Base-by-base conservation (phyloP, 805 yeast species). In the Nakazawaea pomicola region DNA sequence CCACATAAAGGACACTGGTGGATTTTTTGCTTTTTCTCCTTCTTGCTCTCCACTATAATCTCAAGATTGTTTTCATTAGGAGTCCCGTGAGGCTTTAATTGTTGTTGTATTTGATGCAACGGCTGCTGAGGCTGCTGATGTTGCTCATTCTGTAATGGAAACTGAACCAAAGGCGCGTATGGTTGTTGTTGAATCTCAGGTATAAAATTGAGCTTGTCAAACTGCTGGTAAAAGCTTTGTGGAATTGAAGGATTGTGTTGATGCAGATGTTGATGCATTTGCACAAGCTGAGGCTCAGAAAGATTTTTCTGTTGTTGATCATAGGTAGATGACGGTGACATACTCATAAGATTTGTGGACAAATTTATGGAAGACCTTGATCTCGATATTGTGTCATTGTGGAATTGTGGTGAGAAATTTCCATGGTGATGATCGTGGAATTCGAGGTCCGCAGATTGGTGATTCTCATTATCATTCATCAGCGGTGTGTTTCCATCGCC, bases 1-100 rank as follows among this genome's bases (percentile, higher is more conserved):
- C 72, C 76, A 54, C 87, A 79, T 31, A 78, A 55, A 1, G 84
- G 84, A 60, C 88, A 80, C 48, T 68, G 68, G 56, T 80, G 85
- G 38, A 68, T 66, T 56, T 79, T 80, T 52, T 76, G 78, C 37
- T 72, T 68, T 39, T 65, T 63, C 49, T 64, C 35, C 33, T 41
- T 35, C 21, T 41, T 36, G n/a, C 28, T 25, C 15, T 38, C 45
- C 9, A 31, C 36, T 16, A 52, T 37, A 56, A 60, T 11, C 50
- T 50, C 38, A 51, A 43, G 34, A n/a, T 18, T 19, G 15, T 52
- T 45, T 18, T 51, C 49, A 2, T 20, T n/a, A 6, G 9, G n/a
- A 10, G 20, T 7, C 7, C 15, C 24, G 7, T 15, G 24, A 10
- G 19, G 18, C n/a, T 12, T 9, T 7, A 17, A 15, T 9, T 16